Evolutionary conservation across 1,284 basidiomycete genomes (phyloP).

Genomic region (Xerocomus amazonicus): DNA sequence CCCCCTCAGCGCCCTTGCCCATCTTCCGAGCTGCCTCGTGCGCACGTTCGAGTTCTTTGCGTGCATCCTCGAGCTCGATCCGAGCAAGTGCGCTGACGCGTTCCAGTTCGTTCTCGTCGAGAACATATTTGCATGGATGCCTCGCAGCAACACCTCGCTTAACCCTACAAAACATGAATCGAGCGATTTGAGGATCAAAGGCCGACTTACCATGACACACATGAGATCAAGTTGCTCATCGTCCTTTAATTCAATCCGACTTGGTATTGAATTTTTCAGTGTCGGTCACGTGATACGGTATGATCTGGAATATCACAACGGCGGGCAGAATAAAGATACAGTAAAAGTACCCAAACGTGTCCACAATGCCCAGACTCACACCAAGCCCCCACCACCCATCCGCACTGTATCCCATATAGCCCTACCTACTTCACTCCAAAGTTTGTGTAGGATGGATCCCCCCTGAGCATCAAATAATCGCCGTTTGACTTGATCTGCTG

Average conservation of each 20-base stretch:
- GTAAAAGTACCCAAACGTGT: not conserved
- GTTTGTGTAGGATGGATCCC: constrained; percentile 37
- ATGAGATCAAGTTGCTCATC: constrained; percentile 75
- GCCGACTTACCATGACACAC: constrained; percentile 41
- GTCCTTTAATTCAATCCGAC: not conserved
- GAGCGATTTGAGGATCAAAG: not conserved
- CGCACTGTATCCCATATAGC: constrained; percentile 62
- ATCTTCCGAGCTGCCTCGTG: constrained; percentile 74
- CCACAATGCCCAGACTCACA: constrained; percentile 32
- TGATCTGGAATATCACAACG: not conserved
- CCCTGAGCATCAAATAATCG: constrained; percentile 43
- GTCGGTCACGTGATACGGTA: constrained; percentile 18
- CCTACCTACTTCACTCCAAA: constrained; percentile 55
- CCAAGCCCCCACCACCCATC: constrained; percentile 75
- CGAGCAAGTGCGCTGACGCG: constrained; percentile 87
- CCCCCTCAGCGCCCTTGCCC: constrained; percentile 57
- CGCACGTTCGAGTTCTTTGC: constrained; percentile 79
- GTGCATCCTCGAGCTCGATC: constrained; percentile 86
- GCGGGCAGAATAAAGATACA: constrained; percentile 19
- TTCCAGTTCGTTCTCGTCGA: constrained; percentile 89
- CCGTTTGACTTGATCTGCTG: constrained; percentile 57
- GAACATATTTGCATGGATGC: constrained; percentile 84
- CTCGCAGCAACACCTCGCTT: constrained; percentile 74
- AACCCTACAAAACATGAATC: constrained; percentile 56
- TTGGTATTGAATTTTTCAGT: constrained; percentile 7